A percentile compares a stretch with the other conserved stretches of the same genome.
Evolutionary conservation across 257 asterid genomes (phyloP).

Genomic region (Solanum pimpinellifolium): DNA sequence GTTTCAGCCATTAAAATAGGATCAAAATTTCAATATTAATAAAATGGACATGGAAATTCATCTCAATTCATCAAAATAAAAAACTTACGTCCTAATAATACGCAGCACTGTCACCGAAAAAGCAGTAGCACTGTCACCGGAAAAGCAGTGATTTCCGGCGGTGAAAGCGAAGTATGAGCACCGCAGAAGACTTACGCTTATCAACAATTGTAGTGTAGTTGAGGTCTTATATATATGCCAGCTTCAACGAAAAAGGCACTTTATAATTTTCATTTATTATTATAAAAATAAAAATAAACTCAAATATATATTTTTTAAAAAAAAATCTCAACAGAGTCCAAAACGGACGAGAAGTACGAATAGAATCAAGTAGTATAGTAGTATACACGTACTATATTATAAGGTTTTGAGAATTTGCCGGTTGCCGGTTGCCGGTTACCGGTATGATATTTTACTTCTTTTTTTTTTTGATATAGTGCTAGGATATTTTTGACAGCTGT

Average conservation of each 20-base stretch:
- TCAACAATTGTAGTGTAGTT: slow-evolving; percentile 6
- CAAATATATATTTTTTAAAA: background rate
- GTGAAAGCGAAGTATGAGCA: slow-evolving; percentile 14
- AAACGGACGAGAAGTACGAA: background rate
- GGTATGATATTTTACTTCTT: background rate
- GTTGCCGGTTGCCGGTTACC: background rate
- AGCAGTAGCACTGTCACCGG: slow-evolving; percentile 2
- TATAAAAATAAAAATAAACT: background rate
- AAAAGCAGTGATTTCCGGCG: background rate
- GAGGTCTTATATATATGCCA: slow-evolving; percentile 7
- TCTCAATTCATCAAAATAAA: background rate
- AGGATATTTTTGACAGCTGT: background rate
- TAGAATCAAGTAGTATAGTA: background rate
- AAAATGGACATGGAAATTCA: background rate
- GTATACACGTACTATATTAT: background rate
- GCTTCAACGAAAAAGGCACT: background rate
- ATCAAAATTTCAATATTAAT: slow-evolving; percentile 26
- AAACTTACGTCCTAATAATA: background rate
- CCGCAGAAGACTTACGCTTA: slow-evolving; percentile 23
- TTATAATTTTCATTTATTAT: background rate
- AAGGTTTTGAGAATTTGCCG: background rate
- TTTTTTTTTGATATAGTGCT: background rate
- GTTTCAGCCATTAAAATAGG: slow-evolving; percentile 31
- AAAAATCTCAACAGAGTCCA: background rate
- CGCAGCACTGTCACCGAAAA: slow-evolving; percentile 7